These are phyloP conservation scores for Venturia aucupariae DNA, from an alignment of 2,329 filamentous ascomycete species.

Conservation along the genomic window DNA sequence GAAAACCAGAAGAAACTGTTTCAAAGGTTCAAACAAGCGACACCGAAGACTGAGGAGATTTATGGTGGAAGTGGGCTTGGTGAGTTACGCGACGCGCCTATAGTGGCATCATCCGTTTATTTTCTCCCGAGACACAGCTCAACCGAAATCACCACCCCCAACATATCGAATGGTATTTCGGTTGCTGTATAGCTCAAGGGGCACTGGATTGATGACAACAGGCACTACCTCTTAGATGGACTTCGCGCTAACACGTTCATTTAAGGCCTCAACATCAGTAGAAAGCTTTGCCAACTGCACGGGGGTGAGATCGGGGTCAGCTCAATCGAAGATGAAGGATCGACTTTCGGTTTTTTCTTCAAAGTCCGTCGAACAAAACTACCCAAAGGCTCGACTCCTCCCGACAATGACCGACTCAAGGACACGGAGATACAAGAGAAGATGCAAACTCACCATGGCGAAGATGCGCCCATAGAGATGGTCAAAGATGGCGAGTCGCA, in stretches of 20 bases:
- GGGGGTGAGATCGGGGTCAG: conserved; percentile 61
- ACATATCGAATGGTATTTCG: too few species aligned
- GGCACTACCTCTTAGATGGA: too few species aligned
- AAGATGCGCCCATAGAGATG: conserved; percentile 19
- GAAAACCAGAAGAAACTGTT: conserved; percentile 41
- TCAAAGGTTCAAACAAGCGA: conserved; percentile 60
- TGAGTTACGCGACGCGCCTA: too few species aligned
- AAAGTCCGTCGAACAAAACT: conserved; percentile 27
- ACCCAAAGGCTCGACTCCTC: conserved; percentile 18
- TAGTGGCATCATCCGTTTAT: too few species aligned
- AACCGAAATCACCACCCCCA: too few species aligned
- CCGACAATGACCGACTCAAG: conserved; percentile 18
- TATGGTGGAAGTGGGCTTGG: conserved; percentile 61
- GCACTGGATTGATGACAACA: too few species aligned
- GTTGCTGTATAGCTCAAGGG: too few species aligned
- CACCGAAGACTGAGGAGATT: conserved; percentile 50
- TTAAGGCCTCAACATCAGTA: conserved; percentile 54
- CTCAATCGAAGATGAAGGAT: conserved; percentile 49
- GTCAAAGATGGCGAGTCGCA: conserved; percentile 17
- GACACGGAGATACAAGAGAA: conserved; percentile 20
- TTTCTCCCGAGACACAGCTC: too few species aligned
- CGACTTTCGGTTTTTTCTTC: conserved; percentile 60
- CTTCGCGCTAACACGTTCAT: not conserved
- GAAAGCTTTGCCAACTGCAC: conserved; percentile 57
- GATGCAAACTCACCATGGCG: conserved; percentile 11